Conservation (phyloP, 768 basidiomycete genomes). For the Tulasnella sp. region DNA sequence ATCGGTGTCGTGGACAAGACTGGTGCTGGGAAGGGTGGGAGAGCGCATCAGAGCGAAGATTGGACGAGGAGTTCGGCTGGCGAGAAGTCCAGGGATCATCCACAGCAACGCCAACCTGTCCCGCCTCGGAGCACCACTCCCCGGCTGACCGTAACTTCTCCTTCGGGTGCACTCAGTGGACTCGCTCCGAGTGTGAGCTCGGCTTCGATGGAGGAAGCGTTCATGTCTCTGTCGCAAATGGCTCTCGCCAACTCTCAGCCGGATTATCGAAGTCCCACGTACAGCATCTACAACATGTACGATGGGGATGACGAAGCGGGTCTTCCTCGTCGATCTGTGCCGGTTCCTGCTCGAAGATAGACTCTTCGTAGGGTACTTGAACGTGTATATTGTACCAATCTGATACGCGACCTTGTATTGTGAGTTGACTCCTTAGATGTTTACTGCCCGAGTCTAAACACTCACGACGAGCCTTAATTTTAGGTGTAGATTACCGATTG, state of each 20-base stretch:
- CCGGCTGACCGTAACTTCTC: slow-evolving; percentile 4
- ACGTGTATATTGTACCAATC: too few relatives aligned
- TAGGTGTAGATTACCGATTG: background rate
- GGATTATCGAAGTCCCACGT: slow-evolving; percentile 68
- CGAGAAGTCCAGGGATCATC: background rate
- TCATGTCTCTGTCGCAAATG: slow-evolving; percentile 53
- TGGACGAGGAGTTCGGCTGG: background rate
- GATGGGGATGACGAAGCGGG: slow-evolving; percentile 32
- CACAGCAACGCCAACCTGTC: background rate
- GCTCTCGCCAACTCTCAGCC: slow-evolving; percentile 52
- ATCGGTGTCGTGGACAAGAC: too few relatives aligned
- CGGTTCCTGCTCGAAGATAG: background rate
- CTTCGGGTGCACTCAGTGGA: background rate
- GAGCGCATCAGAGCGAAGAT: background rate
- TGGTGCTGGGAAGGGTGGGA: too few relatives aligned
- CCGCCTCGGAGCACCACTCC: background rate
- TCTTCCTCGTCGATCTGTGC: background rate
- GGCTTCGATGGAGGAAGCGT: background rate
- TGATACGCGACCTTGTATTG: too few relatives aligned
- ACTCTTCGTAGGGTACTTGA: background rate
- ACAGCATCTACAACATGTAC: slow-evolving; percentile 70
- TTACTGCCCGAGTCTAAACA: background rate
- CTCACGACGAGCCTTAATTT: background rate
- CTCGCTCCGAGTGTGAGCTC: background rate
- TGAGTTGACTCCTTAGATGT: background rate